These are phyloP conservation scores for Jatropha multifida DNA, from an alignment of 441 rosid genomes.

Conservation along the genomic window DNA sequence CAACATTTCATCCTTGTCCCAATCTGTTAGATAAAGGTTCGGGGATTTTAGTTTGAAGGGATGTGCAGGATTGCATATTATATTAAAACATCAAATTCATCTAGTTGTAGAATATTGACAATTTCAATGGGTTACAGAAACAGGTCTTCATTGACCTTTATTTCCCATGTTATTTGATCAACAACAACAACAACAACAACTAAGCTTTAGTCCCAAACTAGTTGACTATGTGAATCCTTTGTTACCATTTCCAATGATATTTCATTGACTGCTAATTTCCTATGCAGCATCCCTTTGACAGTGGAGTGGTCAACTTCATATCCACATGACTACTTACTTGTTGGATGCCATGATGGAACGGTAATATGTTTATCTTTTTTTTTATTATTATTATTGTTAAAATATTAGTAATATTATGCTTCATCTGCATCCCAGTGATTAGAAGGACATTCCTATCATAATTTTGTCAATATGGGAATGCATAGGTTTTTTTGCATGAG, in stretches of 20 bases:
- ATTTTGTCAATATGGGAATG: not conserved
- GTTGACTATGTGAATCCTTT: too few species aligned
- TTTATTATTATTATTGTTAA: not conserved
- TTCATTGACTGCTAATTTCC: conserved; percentile 16
- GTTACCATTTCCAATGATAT: too few species aligned
- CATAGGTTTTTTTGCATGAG: not conserved
- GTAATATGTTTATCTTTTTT: conserved; percentile 37
- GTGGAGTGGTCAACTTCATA: conserved; percentile 82
- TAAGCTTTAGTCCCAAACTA: too few species aligned
- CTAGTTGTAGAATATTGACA: not conserved
- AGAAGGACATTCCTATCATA: not conserved
- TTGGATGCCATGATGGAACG: conserved; percentile 96
- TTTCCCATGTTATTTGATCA: not conserved
- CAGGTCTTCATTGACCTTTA: not conserved
- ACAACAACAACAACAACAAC: too few species aligned
- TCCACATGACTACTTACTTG: conserved; percentile 74
- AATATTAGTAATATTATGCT: conserved; percentile 6
- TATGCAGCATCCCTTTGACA: conserved; percentile 69
- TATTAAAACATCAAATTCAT: conserved; percentile 6
- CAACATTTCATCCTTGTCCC: not conserved
- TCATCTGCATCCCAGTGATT: conserved; percentile 7
- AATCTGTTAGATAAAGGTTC: not conserved
- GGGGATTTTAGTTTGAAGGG: not conserved
- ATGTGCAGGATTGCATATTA: not conserved
- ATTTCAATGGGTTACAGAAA: not conserved